Evolutionary conservation across 2,329 filamentous ascomycete genomes (phyloP).

Genomic region (Fusarium chlamydosporum): DNA sequence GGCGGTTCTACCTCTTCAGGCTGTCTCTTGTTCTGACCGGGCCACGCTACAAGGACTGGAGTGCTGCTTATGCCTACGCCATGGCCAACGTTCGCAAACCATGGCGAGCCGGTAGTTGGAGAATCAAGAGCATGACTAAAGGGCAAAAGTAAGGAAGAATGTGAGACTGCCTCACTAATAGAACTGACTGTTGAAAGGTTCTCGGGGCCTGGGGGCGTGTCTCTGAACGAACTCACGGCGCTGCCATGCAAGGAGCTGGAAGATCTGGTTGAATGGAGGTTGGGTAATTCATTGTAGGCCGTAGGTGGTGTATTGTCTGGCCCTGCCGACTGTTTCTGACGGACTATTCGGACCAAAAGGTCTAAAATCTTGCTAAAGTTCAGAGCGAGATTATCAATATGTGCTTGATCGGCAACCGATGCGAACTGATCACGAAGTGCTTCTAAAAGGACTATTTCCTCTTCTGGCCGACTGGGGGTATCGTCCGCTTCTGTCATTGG

Average conservation of each 20-base stretch:
- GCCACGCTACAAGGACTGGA: slow-evolving; percentile 34
- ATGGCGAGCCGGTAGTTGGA: slow-evolving; percentile 31
- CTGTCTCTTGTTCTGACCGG: slow-evolving; percentile 45
- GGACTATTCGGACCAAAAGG: slow-evolving; percentile 37
- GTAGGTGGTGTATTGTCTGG: slow-evolving; percentile 37
- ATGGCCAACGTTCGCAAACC: slow-evolving; percentile 21
- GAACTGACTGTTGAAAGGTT: slow-evolving; percentile 33
- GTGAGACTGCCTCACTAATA: slow-evolving; percentile 21
- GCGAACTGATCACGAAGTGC: slow-evolving; percentile 44
- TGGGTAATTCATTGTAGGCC: slow-evolving; percentile 47
- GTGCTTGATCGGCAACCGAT: slow-evolving; percentile 35
- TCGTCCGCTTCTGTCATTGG: slow-evolving; percentile 36
- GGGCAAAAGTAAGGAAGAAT: slow-evolving; percentile 41
- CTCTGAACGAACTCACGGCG: slow-evolving; percentile 42
- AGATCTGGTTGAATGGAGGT: slow-evolving; percentile 43
- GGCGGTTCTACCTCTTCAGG: slow-evolving; percentile 28
- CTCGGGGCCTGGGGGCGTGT: slow-evolving; percentile 44
- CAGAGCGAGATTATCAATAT: slow-evolving; percentile 39
- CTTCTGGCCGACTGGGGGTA: slow-evolving; percentile 34
- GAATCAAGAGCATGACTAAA: slow-evolving; percentile 43
- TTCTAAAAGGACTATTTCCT: slow-evolving; percentile 48
- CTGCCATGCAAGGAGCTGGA: slow-evolving; percentile 43
- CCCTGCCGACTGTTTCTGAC: slow-evolving; percentile 38
- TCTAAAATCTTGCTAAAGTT: slow-evolving; percentile 43
- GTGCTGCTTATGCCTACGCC: not conserved